Evolutionary conservation across 1,139 yeast species (phyloP).

Genomic region (Yarrowia galli): DNA sequence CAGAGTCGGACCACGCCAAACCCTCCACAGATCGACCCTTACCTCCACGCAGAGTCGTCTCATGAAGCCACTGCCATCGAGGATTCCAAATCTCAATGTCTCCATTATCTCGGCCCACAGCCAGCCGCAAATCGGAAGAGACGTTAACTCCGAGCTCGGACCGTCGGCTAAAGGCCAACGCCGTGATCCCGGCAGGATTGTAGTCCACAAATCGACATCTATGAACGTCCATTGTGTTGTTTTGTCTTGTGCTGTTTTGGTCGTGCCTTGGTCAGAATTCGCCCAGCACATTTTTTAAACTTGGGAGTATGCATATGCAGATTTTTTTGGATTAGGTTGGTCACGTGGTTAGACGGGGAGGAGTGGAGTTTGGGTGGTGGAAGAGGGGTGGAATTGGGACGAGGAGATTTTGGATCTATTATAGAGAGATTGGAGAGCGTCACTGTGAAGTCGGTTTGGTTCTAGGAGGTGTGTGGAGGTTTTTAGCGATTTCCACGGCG

Average conservation of each 20-base stretch:
- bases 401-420: too few species aligned
- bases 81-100: constrained; percentile 98
- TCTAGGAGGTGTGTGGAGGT: too few species aligned
- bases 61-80: constrained; percentile 63
- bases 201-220: constrained; percentile 93
- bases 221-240: constrained; percentile 83
- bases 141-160: constrained; percentile 49
- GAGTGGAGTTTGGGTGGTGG: neutral
- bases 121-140: constrained; percentile 74
- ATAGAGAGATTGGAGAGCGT: too few species aligned
- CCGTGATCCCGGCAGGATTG: constrained; percentile 83
- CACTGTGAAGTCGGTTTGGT: too few species aligned
- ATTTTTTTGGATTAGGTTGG: constrained; percentile 6
- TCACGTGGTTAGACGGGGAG: neutral
- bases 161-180: constrained; percentile 70
- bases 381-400: neutral
- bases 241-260: neutral
- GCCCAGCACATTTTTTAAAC: neutral
- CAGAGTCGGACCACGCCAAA: constrained; percentile 71
- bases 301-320: constrained; percentile 6
- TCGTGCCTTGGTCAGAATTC: too few species aligned
- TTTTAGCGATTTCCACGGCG: too few species aligned
- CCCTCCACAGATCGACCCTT: constrained; percentile 88
- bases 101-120: constrained; percentile 93
- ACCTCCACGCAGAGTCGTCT: constrained; percentile 75